phyloP scores from a whole-genome alignment of 176 grass and related monocot genomes.

The Aegilops longissima region DNA sequence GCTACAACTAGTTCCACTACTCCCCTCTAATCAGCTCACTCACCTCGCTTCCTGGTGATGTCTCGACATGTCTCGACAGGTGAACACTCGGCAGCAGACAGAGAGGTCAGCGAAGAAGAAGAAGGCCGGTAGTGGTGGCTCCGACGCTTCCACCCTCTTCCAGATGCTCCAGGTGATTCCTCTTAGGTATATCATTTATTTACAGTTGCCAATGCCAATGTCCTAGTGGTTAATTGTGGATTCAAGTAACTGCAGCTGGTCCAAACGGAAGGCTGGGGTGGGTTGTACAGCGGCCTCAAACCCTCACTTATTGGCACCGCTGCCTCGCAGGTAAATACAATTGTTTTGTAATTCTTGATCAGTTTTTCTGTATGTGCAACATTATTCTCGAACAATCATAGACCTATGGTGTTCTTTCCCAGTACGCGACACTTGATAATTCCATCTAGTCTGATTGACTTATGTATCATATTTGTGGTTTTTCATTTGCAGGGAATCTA shows the following conservation, averaged over 20 bases:
- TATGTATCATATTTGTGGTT: neutral
- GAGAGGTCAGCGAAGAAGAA: slow-evolving; percentile 82
- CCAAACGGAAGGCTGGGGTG: slow-evolving; percentile 81
- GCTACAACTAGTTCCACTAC: neutral
- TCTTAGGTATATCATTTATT: neutral
- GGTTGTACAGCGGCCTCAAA: slow-evolving; percentile 91
- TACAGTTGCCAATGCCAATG: neutral
- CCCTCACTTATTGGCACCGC: slow-evolving; percentile 93
- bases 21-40: neutral
- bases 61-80: slow-evolving; percentile 28
- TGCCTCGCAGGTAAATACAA: slow-evolving; percentile 66
- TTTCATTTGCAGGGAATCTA: slow-evolving; percentile 74
- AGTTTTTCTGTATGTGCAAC: neutral
- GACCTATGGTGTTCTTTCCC: neutral
- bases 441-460: neutral
- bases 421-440: neutral
- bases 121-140: neutral
- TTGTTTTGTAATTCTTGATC: neutral
- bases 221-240: neutral
- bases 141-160: slow-evolving; percentile 46
- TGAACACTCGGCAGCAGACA: slow-evolving; percentile 95
- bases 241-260: slow-evolving; percentile 53
- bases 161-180: slow-evolving; percentile 81
- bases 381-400: neutral
- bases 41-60: neutral